A percentile compares a stretch with the other conserved stretches of the same genome.
Evolutionary conservation across 805 yeast genomes (phyloP).

Genomic region (Hanseniaspora pseudoguilliermondii): DNA sequence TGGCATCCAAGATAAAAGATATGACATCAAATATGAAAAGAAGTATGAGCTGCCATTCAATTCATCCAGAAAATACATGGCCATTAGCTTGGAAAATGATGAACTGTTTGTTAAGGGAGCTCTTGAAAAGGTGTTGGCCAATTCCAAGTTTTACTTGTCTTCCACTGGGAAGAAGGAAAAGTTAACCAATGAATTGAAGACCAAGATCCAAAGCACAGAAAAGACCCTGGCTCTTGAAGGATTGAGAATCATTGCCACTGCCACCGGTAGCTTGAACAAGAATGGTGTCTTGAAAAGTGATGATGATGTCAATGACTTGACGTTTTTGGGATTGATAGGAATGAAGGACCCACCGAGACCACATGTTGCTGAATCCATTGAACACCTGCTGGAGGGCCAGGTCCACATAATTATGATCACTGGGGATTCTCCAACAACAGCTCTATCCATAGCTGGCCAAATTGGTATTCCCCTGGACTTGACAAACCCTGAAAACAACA

Average conservation of each 20-base stretch:
- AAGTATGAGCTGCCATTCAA: conserved; percentile 71
- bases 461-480: conserved; percentile 69
- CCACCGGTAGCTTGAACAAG: conserved; percentile 32
- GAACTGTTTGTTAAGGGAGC: conserved; percentile 87
- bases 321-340: conserved; percentile 78
- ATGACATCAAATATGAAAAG: conserved; percentile 37
- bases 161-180: conserved; percentile 48
- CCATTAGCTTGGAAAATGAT: conserved; percentile 48
- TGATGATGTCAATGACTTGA: conserved; percentile 43
- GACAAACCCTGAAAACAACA: conserved; percentile 44
- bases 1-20: conserved; percentile 59
- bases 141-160: conserved; percentile 48
- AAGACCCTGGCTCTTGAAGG: conserved; percentile 66
- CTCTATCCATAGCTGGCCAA: conserved; percentile 69
- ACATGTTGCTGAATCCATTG: conserved; percentile 62
- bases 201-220: conserved; percentile 44
- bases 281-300: conserved; percentile 18
- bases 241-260: conserved; percentile 73
- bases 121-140: conserved; percentile 52
- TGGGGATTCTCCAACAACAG: conserved; percentile 84
- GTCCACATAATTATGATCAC: conserved; percentile 98
- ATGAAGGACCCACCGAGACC: conserved; percentile 98
- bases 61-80: conserved; percentile 79
- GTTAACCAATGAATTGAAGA: conserved; percentile 39
- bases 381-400: conserved; percentile 73